These are phyloP conservation scores for Cordyceps tenuipes DNA, from an alignment of 2,329 filamentous ascomycete genomes.

Conservation along the genomic window DNA sequence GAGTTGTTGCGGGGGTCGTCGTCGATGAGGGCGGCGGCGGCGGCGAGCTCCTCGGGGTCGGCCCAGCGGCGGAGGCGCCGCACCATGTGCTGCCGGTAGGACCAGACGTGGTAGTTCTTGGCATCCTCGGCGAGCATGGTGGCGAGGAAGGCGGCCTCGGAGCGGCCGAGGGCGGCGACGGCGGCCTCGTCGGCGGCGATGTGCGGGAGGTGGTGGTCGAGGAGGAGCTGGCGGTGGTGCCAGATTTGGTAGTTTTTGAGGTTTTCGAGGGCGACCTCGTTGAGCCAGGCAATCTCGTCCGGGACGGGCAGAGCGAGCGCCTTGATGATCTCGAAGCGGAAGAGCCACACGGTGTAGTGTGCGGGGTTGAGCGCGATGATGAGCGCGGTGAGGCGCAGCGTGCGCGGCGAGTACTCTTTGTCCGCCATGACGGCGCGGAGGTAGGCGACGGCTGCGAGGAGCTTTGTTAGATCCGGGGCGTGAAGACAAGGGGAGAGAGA, in stretches of 20 bases:
- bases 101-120: conserved; percentile 99
- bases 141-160: conserved; percentile 68
- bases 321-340: conserved; percentile 72
- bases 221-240: conserved; percentile 61
- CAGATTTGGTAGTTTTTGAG: conserved; percentile 99
- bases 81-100: conserved; percentile 71
- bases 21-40: conserved; percentile 64
- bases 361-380: conserved; percentile 91
- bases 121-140: conserved; percentile 76
- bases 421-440: conserved; percentile 86
- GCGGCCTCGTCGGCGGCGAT: conserved; percentile 52
- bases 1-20: conserved; percentile 91
- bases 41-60: conserved; percentile 57
- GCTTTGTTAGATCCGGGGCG: neutral
- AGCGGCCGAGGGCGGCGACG: conserved; percentile 48
- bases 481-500: neutral
- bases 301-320: conserved; percentile 55
- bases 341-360: conserved; percentile 98
- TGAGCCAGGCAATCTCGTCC: conserved; percentile 78
- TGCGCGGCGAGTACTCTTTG: conserved; percentile 74
- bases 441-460: conserved; percentile 67
- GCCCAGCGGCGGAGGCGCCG: conserved; percentile 59
- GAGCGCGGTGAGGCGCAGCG: conserved; percentile 73
- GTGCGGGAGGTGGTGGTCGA: conserved; percentile 49
- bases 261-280: conserved; percentile 70